Evolutionary conservation across 768 basidiomycete genomes (phyloP).

Genomic region (Naganishia randhawae): DNA sequence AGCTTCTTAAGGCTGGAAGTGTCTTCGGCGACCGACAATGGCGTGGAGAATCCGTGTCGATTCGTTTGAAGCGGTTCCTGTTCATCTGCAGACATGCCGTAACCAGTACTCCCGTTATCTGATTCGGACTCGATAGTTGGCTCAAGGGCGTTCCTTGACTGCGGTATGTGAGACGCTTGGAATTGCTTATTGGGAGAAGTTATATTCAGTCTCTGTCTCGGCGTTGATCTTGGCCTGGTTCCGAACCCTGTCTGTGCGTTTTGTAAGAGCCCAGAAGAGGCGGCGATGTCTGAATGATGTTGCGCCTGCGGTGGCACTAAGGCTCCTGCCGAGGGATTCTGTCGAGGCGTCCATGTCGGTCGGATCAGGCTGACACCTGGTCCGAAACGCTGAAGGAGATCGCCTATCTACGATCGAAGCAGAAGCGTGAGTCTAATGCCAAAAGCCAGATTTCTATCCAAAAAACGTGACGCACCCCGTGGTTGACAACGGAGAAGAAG

Average conservation of each 20-base stretch:
- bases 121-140: background rate
- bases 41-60: too few species aligned
- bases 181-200: background rate
- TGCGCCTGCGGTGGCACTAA: background rate
- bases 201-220: background rate
- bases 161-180: too few species aligned
- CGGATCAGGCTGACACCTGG: constrained; percentile 77
- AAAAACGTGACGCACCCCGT: constrained; percentile 55
- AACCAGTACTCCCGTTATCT: background rate
- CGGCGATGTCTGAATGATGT: background rate
- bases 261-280: background rate
- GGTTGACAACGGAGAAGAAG: constrained; percentile 87
- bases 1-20: background rate
- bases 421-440: background rate
- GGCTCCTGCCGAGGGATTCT: background rate
- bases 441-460: background rate
- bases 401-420: constrained; percentile 57
- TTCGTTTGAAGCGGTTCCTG: background rate
- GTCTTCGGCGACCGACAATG: background rate
- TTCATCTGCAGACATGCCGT: background rate
- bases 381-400: constrained; percentile 72
- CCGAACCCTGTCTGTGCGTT: background rate
- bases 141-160: background rate
- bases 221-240: background rate
- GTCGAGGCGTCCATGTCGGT: constrained; percentile 63